Percentiles rank a stretch among this genome's conserved stretches.
Evolutionary conservation across 1,139 yeast genomes (phyloP).

Genomic region (Yamadazyma atlantica): DNA sequence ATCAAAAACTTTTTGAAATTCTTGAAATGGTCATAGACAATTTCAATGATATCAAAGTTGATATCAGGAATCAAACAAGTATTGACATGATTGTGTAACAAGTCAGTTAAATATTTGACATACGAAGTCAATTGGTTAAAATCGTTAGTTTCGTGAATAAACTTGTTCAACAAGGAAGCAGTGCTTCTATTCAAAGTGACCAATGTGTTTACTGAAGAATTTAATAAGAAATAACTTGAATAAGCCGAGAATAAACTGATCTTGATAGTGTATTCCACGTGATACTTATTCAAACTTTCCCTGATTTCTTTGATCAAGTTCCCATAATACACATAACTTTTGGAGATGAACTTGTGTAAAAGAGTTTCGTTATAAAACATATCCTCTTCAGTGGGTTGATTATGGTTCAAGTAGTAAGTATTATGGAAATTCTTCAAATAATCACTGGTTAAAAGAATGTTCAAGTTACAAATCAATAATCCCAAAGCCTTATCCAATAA

Average conservation of each 20-base stretch:
- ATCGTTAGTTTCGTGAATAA: conserved; percentile 22
- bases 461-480: conserved; percentile 26
- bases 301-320: conserved; percentile 33
- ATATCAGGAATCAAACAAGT: conserved; percentile 36
- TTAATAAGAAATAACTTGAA: conserved; percentile 35
- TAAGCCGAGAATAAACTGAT: conserved; percentile 40
- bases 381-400: conserved; percentile 13
- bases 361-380: conserved; percentile 31
- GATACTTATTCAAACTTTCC: conserved; percentile 29
- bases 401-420: conserved; percentile 12
- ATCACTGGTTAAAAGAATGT: conserved; percentile 21
- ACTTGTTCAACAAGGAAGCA: conserved; percentile 30
- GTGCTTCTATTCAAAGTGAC: conserved; percentile 37
- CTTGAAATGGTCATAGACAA: conserved; percentile 14
- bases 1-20: conserved; percentile 24
- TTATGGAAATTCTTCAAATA: conserved; percentile 16
- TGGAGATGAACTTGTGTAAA: conserved; percentile 29
- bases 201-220: conserved; percentile 34
- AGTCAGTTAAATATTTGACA: conserved; percentile 24
- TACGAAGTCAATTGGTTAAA: conserved; percentile 23
- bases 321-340: conserved; percentile 37
- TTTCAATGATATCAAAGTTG: conserved; percentile 26
- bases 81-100: conserved; percentile 27
- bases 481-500: conserved; percentile 41
- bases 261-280: conserved; percentile 37